phyloP scores from a whole-genome alignment of 257 asterid genomes.

The Fraxinus cuspidata region DNA sequence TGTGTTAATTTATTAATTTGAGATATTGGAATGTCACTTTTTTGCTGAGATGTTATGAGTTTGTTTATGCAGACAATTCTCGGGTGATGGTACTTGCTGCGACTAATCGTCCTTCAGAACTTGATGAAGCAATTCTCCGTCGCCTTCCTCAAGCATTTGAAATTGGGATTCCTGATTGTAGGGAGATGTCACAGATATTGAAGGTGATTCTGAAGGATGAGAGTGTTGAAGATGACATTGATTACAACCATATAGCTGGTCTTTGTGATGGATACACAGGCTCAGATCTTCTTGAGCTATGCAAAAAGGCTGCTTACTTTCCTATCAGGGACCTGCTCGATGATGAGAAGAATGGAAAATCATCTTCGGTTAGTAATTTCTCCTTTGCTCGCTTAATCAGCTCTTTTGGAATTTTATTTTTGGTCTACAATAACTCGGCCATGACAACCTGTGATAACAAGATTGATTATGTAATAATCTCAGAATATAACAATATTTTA shows the following conservation, averaged over 20 bases:
- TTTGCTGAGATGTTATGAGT: conserved; percentile 19
- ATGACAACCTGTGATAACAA: neutral
- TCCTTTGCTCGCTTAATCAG: neutral
- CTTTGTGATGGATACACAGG: conserved; percentile 86
- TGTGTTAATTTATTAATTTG: neutral
- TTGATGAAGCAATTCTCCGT: conserved; percentile 94
- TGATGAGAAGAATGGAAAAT: conserved; percentile 68
- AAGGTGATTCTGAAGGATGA: conserved; percentile 83
- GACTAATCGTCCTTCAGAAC: conserved; percentile 97
- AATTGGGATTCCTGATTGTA: conserved; percentile 68
- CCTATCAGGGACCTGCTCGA: conserved; percentile 77
- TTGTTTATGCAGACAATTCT: conserved; percentile 60
- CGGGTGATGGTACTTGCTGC: conserved; percentile 97
- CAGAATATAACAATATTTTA: too few relatives aligned
- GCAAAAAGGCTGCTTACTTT: conserved; percentile 90
- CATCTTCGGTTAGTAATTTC: conserved; percentile 46
- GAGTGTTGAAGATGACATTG: conserved; percentile 59
- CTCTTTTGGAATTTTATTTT: neutral
- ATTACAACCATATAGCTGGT: conserved; percentile 66
- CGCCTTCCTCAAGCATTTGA: conserved; percentile 97
- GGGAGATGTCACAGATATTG: conserved; percentile 70
- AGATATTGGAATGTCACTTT: neutral
- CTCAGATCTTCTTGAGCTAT: conserved; percentile 88
- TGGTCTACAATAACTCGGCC: neutral
- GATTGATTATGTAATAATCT: neutral